Evolutionary conservation across 306 rosid genomes (phyloP).

Genomic region (Medicago ruthenica): DNA sequence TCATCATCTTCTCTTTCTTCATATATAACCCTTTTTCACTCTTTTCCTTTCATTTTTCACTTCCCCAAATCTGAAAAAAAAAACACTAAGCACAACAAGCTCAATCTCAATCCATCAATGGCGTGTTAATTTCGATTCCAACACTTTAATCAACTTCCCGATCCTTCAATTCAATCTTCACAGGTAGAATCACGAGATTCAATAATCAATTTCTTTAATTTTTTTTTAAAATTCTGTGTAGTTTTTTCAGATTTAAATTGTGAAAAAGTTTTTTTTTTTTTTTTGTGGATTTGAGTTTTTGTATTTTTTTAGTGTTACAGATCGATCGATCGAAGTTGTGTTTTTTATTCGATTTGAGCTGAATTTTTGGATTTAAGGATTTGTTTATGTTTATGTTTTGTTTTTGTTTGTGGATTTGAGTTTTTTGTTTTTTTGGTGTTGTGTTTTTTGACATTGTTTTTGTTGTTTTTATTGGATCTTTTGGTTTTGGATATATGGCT

Average conservation of each 20-base stretch:
- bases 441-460: slow-evolving; percentile 11
- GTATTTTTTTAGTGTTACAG: slow-evolving; percentile 38
- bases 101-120: slow-evolving; percentile 38
- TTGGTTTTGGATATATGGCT: slow-evolving; percentile 32
- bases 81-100: no score
- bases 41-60: background rate
- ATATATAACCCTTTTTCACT: slow-evolving; percentile 37
- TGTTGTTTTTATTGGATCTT: slow-evolving; percentile 40
- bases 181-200: slow-evolving; percentile 31
- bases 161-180: slow-evolving; percentile 15
- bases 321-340: slow-evolving; percentile 48
- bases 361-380: slow-evolving; percentile 41
- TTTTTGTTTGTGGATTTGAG: background rate
- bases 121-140: slow-evolving; percentile 42
- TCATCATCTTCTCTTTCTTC: background rate
- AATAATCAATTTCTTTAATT: background rate
- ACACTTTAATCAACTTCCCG: background rate
- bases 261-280: background rate
- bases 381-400: background rate
- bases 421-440: background rate
- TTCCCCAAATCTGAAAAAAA: slow-evolving; percentile 20
- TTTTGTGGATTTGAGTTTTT: slow-evolving; percentile 1
- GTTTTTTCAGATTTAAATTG: slow-evolving; percentile 8
- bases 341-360: slow-evolving; percentile 40
- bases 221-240: background rate